Conservation (phyloP, 1,284 basidiomycete species). For the Rhodotorula sp. region DNA sequence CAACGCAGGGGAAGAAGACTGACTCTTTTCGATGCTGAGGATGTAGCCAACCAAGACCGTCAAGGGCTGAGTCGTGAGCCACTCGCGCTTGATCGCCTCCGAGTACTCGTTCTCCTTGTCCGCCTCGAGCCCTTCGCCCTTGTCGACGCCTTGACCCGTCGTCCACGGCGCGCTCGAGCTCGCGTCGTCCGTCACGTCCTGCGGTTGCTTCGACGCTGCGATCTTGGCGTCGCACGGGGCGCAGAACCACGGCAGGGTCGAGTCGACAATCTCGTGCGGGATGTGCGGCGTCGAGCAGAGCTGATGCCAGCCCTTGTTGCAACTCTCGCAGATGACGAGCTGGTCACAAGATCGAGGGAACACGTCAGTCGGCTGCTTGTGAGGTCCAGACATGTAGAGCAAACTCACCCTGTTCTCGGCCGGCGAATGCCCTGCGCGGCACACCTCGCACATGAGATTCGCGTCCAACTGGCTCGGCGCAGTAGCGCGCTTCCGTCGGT, state of each 20-base stretch:
- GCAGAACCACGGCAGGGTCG: conserved; percentile 33
- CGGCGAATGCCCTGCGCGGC: conserved; percentile 34
- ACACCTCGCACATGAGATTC: conserved; percentile 33
- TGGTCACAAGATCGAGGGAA: background rate
- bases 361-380: too few relatives aligned
- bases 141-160: conserved; percentile 3
- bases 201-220: conserved; percentile 2
- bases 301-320: conserved; percentile 35
- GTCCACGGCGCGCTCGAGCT: background rate
- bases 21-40: conserved; percentile 34
- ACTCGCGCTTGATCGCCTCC: conserved; percentile 30
- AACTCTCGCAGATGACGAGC: conserved; percentile 38
- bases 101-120: conserved; percentile 17
- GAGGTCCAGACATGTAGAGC: background rate
- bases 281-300: conserved; percentile 27
- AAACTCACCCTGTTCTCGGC: background rate
- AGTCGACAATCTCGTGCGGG: conserved; percentile 26
- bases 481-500: conserved; percentile 32
- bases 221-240: conserved; percentile 30
- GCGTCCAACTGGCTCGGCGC: conserved; percentile 16
- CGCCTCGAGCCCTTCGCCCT: conserved; percentile 4
- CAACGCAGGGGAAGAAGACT: background rate
- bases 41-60: conserved; percentile 31
- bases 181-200: conserved; percentile 13
- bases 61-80: conserved; percentile 32